Conservation (phyloP, 2,329 filamentous ascomycete genomes). For the Alternaria triticina region DNA sequence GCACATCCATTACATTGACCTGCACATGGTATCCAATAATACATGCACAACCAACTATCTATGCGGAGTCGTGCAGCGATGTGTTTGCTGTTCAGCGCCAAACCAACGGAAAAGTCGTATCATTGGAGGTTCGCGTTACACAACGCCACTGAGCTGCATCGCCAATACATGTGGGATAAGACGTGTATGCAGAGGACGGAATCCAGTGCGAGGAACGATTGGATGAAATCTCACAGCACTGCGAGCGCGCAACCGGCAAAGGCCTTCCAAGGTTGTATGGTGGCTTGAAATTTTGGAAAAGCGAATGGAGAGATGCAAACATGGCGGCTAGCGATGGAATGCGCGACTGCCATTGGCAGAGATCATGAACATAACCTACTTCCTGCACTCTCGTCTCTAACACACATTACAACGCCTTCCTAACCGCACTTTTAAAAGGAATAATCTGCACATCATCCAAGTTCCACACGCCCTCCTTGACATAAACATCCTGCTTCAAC, state of each 20-base stretch:
- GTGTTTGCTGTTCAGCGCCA: background rate
- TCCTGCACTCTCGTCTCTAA: accelerated
- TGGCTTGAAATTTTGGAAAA: background rate
- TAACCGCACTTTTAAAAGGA: conserved; percentile 56
- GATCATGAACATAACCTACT: background rate
- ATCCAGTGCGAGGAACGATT: background rate
- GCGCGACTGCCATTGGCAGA: background rate
- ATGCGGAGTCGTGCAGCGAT: background rate
- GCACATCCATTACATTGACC: background rate
- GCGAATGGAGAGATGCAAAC: background rate
- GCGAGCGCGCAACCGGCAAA: background rate
- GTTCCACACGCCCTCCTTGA: conserved; percentile 78
- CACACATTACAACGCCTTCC: conserved; percentile 48
- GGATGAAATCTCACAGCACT: background rate
- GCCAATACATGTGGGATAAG: background rate
- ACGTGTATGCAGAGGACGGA: background rate
- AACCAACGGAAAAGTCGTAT: background rate
- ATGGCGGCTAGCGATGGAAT: background rate
- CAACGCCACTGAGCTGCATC: background rate
- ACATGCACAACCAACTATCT: background rate
- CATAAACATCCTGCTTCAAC: conserved; percentile 76
- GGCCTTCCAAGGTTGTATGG: background rate
- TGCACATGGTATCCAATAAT: background rate
- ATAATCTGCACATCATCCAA: conserved; percentile 56
- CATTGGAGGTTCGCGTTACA: background rate